Percentiles rank a stretch among this genome's conserved stretches.
These are phyloP conservation scores for Xylariaceae sp. DNA, from an alignment of 2,329 filamentous ascomycete species.

Conservation along the genomic window DNA sequence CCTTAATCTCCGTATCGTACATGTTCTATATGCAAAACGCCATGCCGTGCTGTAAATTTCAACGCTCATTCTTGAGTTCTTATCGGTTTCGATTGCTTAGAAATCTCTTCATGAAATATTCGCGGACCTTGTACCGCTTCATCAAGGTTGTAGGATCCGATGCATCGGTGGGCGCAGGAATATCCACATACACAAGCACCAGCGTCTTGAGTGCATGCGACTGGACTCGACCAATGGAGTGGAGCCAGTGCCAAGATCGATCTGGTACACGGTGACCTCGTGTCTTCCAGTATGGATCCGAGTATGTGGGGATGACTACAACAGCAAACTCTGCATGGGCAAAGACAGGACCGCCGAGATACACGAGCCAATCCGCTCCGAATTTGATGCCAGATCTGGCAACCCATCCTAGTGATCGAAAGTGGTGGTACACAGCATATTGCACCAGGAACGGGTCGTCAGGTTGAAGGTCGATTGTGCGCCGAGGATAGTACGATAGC, in stretches of 20 bases:
- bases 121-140: slow-evolving; percentile 69
- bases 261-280: slow-evolving; percentile 46
- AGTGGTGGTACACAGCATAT: slow-evolving; percentile 93
- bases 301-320: slow-evolving; percentile 79
- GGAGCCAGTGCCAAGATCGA: slow-evolving; percentile 75
- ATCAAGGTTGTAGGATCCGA: slow-evolving; percentile 61
- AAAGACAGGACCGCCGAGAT: slow-evolving; percentile 89
- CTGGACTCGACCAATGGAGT: slow-evolving; percentile 85
- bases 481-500: slow-evolving; percentile 65
- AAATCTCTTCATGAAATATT: slow-evolving; percentile 81
- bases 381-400: slow-evolving; percentile 92
- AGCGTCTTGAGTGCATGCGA: slow-evolving; percentile 87
- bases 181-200: slow-evolving; percentile 84
- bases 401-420: slow-evolving; percentile 92
- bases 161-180: slow-evolving; percentile 63
- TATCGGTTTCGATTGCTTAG: slow-evolving; percentile 68
- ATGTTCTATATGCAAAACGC: slow-evolving; percentile 5
- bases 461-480: slow-evolving; percentile 49
- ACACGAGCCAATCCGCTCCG: slow-evolving; percentile 89
- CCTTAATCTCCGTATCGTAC: background rate
- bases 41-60: slow-evolving; percentile 10
- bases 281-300: slow-evolving; percentile 66
- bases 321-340: slow-evolving; percentile 92
- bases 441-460: slow-evolving; percentile 83
- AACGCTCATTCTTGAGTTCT: slow-evolving; percentile 2